Evolutionary conservation across 495 filamentous ascomycete genomes (phyloP).

Genomic region (Podospora pseudopauciseta): DNA sequence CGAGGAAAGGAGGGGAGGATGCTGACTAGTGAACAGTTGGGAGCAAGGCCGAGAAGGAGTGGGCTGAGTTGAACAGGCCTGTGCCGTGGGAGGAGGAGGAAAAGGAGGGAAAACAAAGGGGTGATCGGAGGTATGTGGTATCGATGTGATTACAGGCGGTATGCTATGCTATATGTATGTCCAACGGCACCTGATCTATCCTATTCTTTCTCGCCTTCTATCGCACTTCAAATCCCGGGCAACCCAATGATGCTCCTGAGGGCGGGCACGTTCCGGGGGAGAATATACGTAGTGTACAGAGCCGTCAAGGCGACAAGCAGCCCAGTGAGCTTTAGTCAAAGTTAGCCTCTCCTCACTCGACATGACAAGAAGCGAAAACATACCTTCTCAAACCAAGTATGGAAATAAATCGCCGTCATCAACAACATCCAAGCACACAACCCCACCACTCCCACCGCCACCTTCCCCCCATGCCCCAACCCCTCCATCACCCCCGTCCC

Average conservation of each 20-base stretch:
- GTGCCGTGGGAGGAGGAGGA: constrained; percentile 1
- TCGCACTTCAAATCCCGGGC: constrained; percentile 56
- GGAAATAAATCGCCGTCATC: constrained; percentile 97
- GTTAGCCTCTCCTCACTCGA: constrained; percentile 10
- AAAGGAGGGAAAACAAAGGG: background rate
- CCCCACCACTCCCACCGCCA: constrained; percentile 51
- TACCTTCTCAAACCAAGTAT: constrained; percentile 98
- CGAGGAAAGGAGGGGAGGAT: background rate
- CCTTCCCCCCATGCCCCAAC: constrained; percentile 44
- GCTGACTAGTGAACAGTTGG: background rate
- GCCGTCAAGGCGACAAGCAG: constrained; percentile 63
- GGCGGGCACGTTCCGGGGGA: constrained; percentile 62
- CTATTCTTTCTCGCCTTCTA: background rate
- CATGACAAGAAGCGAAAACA: constrained; percentile 21
- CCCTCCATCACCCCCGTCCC: constrained; percentile 22
- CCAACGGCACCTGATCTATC: background rate
- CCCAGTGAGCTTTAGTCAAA: constrained; percentile 58
- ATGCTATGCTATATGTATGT: background rate
- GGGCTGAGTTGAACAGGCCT: background rate
- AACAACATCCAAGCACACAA: constrained; percentile 91
- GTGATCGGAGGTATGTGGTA: constrained; percentile 19
- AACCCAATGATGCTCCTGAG: constrained; percentile 67
- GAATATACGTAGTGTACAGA: constrained; percentile 70
- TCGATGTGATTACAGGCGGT: constrained; percentile 1
- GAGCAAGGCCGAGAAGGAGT: constrained; percentile 2